Conservation (phyloP, 768 basidiomycete genomes). For the Russula brevipes region DNA sequence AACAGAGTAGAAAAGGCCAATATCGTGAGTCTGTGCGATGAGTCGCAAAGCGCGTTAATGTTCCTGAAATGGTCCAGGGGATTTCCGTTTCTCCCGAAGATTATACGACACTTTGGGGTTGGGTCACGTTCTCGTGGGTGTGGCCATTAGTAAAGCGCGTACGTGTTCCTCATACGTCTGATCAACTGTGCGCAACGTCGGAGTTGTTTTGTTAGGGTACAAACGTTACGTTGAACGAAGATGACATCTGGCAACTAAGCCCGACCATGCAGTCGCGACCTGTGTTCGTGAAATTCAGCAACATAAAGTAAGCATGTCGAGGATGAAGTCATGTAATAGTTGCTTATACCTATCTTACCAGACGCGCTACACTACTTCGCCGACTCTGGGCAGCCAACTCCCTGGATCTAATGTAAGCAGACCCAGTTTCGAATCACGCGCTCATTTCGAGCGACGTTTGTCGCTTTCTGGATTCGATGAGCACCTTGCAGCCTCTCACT, state of each 20-base stretch:
- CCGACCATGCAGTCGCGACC: constrained; percentile 63
- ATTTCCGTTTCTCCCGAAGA: constrained; percentile 63
- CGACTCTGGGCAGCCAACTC: constrained; percentile 44
- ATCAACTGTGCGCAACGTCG: background rate
- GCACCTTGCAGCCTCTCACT: no score
- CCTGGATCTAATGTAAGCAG: constrained; percentile 37
- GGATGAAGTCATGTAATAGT: background rate
- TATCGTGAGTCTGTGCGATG: constrained; percentile 46
- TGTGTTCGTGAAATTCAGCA: constrained; percentile 47
- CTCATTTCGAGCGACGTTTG: background rate
- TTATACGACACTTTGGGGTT: constrained; percentile 64
- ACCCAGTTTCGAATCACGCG: background rate
- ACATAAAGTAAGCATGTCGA: constrained; percentile 24
- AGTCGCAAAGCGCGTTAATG: background rate
- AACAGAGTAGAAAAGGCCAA: constrained; percentile 45
- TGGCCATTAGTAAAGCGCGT: constrained; percentile 55
- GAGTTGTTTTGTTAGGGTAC: constrained; percentile 33
- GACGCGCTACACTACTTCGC: constrained; percentile 38
- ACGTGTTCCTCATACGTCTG: constrained; percentile 18
- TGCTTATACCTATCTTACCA: constrained; percentile 1
- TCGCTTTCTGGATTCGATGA: background rate
- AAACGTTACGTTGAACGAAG: constrained; percentile 54
- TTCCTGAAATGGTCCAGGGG: constrained; percentile 38
- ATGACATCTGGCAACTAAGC: constrained; percentile 68
- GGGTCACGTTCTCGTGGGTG: constrained; percentile 71